These are phyloP conservation scores for Penicillium sclerotigenum DNA, from an alignment of 2,329 filamentous ascomycete genomes.

Conservation along the genomic window DNA sequence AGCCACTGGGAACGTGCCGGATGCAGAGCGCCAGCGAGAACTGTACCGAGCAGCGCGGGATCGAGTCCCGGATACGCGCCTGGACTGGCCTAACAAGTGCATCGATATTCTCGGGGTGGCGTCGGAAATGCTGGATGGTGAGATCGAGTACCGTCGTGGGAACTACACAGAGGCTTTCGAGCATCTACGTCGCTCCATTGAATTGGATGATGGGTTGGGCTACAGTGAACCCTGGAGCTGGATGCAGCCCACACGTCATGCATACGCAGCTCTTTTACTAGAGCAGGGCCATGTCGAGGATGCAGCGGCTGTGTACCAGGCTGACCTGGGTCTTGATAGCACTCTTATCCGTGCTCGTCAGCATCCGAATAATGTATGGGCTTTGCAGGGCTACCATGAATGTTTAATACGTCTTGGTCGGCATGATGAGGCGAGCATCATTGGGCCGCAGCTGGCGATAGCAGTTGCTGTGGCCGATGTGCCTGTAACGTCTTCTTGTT, in stretches of 20 bases:
- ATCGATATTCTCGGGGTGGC: constrained; percentile 62
- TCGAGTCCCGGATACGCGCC: constrained; percentile 57
- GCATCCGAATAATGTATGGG: constrained; percentile 73
- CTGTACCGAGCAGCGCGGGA: constrained; percentile 53
- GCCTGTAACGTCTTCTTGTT: constrained; percentile 57
- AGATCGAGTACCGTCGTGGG: constrained; percentile 65
- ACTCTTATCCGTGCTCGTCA: constrained; percentile 61
- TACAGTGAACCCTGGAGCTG: constrained; percentile 77
- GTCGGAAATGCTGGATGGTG: constrained; percentile 65
- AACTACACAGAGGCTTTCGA: constrained; percentile 59
- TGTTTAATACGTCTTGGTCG: constrained; percentile 59
- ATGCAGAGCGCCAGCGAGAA: constrained; percentile 53
- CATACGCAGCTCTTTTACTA: constrained; percentile 65
- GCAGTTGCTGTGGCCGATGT: constrained; percentile 60
- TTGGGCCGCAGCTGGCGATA: constrained; percentile 51
- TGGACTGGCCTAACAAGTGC: constrained; percentile 67
- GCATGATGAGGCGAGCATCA: constrained; percentile 46
- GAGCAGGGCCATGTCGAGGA: constrained; percentile 62
- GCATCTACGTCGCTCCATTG: constrained; percentile 57
- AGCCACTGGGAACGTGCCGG: constrained; percentile 52
- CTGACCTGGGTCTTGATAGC: constrained; percentile 60
- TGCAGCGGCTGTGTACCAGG: constrained; percentile 57
- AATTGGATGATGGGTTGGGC: constrained; percentile 60
- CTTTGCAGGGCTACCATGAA: constrained; percentile 69
- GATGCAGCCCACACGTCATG: constrained; percentile 73